Evolutionary conservation across 2,329 filamentous ascomycete species (phyloP).

Genomic region (Bisporella sp.): DNA sequence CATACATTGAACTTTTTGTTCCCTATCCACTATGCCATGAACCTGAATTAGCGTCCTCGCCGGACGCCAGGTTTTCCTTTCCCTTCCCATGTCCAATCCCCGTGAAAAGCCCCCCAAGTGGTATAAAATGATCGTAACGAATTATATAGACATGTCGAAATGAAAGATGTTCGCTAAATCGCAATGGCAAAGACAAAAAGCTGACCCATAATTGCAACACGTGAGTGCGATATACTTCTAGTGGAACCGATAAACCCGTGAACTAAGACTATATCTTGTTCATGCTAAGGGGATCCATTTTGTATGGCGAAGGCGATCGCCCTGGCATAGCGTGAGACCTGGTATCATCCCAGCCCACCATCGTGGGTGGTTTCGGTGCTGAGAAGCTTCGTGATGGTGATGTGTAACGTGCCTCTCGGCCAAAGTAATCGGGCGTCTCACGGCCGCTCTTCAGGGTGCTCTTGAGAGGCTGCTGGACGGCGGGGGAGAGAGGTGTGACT

Average conservation of each 20-base stretch:
- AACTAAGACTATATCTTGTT: background rate
- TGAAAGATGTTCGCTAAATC: background rate
- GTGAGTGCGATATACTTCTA: background rate
- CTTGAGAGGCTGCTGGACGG: slow-evolving; percentile 8
- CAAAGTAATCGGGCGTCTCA: slow-evolving; percentile 32
- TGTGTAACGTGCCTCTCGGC: slow-evolving; percentile 37
- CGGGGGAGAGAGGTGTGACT: slow-evolving; percentile 20
- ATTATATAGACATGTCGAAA: no score
- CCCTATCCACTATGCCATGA: no score
- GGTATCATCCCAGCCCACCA: slow-evolving; percentile 14
- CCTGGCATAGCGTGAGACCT: background rate
- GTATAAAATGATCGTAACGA: no score
- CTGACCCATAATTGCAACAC: background rate
- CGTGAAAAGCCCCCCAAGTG: no score
- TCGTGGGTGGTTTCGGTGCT: slow-evolving; percentile 34
- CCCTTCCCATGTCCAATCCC: no score
- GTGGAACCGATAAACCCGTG: background rate
- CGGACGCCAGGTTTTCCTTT: no score
- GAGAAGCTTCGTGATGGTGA: slow-evolving; percentile 42
- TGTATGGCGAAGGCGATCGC: background rate
- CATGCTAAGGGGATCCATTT: background rate
- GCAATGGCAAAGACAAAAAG: background rate
- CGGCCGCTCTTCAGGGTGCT: slow-evolving; percentile 19
- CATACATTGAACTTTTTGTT: no score
- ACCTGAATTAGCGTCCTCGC: no score